Evolutionary conservation across 108 stramenopile species (phyloP).

Genomic region (Epithemia pelagica): DNA sequence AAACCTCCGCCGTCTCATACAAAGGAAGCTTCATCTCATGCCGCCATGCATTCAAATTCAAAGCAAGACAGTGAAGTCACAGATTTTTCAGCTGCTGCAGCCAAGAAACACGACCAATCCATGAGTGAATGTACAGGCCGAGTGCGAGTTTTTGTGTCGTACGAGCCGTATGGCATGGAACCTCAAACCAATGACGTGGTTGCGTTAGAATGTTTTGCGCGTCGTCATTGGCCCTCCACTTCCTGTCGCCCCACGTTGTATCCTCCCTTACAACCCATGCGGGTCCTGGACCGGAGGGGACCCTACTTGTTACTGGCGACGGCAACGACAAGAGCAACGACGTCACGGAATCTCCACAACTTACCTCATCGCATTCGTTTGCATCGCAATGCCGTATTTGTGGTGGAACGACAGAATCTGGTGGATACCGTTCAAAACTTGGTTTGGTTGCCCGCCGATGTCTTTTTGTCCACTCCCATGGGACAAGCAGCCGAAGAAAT

Average conservation of each 20-base stretch:
- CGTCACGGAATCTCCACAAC: constrained; percentile 11
- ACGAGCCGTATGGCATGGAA: constrained; percentile 64
- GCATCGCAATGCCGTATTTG: constrained; percentile 78
- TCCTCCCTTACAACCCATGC: constrained; percentile 55
- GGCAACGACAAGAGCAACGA: not conserved
- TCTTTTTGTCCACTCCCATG: constrained; percentile 55
- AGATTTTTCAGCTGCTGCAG: not conserved
- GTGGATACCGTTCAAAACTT: constrained; percentile 58
- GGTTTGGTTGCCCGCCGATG: constrained; percentile 63
- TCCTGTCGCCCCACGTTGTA: constrained; percentile 40
- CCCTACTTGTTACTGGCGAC: constrained; percentile 55
- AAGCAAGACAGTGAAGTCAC: not conserved
- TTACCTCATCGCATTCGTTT: constrained; percentile 37
- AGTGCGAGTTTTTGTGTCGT: constrained; percentile 67
- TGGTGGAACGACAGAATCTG: constrained; percentile 74
- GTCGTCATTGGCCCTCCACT: constrained; percentile 32
- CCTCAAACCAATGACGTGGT: constrained; percentile 67
- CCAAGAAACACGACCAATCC: not conserved
- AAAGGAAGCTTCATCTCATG: constrained; percentile 8
- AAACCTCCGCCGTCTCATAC: not conserved
- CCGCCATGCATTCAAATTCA: no score
- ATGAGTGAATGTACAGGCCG: constrained; percentile 25
- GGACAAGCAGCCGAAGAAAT: constrained; percentile 42
- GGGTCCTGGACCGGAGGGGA: constrained; percentile 43
- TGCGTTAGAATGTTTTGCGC: constrained; percentile 76